These are phyloP conservation scores for Penicillium polonicum DNA, from an alignment of 2,329 filamentous ascomycete species.

Conservation along the genomic window DNA sequence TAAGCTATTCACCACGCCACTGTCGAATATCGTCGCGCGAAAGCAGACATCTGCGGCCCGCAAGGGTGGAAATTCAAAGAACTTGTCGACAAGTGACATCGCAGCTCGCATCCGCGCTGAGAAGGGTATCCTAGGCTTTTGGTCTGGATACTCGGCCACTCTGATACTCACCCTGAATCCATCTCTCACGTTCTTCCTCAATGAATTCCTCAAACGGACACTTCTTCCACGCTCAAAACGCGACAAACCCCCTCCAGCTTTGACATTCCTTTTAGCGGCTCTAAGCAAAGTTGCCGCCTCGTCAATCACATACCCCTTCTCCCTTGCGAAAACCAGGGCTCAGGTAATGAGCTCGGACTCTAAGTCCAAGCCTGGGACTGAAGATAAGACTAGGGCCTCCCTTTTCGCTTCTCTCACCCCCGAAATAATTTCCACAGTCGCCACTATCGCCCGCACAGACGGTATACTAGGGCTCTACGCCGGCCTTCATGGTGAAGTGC, in stretches of 20 bases:
- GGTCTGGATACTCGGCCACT: constrained; percentile 82
- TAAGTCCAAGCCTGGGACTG: constrained; percentile 25
- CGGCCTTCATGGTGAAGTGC: constrained; percentile 71
- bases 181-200: constrained; percentile 79
- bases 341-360: constrained; percentile 52
- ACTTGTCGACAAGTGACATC: constrained; percentile 54
- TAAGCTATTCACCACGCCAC: constrained; percentile 73
- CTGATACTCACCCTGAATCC: constrained; percentile 82
- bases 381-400: constrained; percentile 17
- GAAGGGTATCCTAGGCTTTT: constrained; percentile 73
- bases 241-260: constrained; percentile 52
- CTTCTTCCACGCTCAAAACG: constrained; percentile 56
- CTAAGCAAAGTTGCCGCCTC: constrained; percentile 76
- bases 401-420: constrained; percentile 26
- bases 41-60: constrained; percentile 66
- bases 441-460: constrained; percentile 59
- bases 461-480: constrained; percentile 70
- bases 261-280: constrained; percentile 69
- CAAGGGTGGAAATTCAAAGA: constrained; percentile 10
- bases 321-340: constrained; percentile 76
- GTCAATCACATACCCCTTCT: constrained; percentile 78
- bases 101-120: constrained; percentile 63
- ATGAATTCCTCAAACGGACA: constrained; percentile 65
- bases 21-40: constrained; percentile 77
- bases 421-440: constrained; percentile 64